Evolutionary conservation across 768 basidiomycete genomes (phyloP).

Genomic region (Termitomyces sp.): DNA sequence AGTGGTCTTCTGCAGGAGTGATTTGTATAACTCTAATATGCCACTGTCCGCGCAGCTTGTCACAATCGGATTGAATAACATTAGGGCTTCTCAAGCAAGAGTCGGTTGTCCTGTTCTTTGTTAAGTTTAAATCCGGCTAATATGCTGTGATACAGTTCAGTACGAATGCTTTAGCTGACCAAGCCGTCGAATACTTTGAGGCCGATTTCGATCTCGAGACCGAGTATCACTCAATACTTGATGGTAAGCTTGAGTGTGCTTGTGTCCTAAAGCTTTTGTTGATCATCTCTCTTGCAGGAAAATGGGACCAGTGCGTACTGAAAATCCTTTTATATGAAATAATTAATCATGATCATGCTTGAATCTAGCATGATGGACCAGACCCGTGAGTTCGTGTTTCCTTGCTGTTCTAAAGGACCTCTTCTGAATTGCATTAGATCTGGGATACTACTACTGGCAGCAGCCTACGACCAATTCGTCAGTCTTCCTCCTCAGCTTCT

Average conservation of each 20-base stretch:
- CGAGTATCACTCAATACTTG: conserved; percentile 54
- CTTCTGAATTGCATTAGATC: conserved; percentile 24
- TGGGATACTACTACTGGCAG: conserved; percentile 70
- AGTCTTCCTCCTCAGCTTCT: conserved; percentile 12
- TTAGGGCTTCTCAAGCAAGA: conserved; percentile 60
- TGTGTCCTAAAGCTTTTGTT: neutral
- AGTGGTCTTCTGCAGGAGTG: neutral
- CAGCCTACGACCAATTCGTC: conserved; percentile 64
- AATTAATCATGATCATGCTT: neutral
- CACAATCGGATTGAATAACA: conserved; percentile 54
- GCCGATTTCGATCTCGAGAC: conserved; percentile 58
- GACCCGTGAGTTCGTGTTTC: conserved; percentile 36
- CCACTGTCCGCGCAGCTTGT: conserved; percentile 32
- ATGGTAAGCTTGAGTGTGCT: conserved; percentile 29
- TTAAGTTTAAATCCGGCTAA: neutral
- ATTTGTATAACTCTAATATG: no score
- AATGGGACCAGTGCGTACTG: conserved; percentile 58
- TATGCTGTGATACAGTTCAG: conserved; percentile 32
- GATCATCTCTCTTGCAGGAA: conserved; percentile 29
- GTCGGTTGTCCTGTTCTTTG: conserved; percentile 17
- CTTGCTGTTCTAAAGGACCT: neutral
- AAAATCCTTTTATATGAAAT: neutral
- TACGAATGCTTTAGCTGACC: conserved; percentile 53
- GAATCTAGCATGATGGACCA: conserved; percentile 69
- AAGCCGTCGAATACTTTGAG: conserved; percentile 55